Conservation (phyloP, 2,329 filamentous ascomycete species). For the Phialophora macrospora region DNA sequence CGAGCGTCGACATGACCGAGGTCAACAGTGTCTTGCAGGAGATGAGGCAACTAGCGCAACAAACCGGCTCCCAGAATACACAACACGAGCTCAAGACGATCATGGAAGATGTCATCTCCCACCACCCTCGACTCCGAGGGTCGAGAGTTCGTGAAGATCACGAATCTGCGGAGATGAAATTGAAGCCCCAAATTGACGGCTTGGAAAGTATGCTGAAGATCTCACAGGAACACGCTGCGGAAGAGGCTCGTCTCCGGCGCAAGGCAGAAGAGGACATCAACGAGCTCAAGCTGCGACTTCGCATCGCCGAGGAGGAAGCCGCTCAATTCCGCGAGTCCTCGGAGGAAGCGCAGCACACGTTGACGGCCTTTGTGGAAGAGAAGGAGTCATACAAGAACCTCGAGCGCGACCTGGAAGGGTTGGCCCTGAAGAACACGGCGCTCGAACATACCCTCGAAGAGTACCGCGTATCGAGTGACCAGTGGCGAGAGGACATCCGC, state of each 20-base stretch:
- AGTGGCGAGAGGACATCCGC: slow-evolving; percentile 35
- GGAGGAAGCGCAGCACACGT: slow-evolving; percentile 68
- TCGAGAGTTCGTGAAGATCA: slow-evolving; percentile 57
- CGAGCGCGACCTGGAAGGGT: slow-evolving; percentile 57
- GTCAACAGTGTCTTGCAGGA: slow-evolving; percentile 49
- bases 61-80: slow-evolving; percentile 30
- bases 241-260: slow-evolving; percentile 67
- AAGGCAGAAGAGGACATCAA: slow-evolving; percentile 73
- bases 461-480: slow-evolving; percentile 54
- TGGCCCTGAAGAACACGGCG: slow-evolving; percentile 64
- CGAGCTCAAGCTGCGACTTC: slow-evolving; percentile 72
- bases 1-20: slow-evolving; percentile 45
- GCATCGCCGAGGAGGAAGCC: slow-evolving; percentile 65
- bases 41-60: slow-evolving; percentile 39
- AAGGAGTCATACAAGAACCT: slow-evolving; percentile 67
- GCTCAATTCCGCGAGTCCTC: slow-evolving; percentile 54
- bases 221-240: slow-evolving; percentile 67
- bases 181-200: slow-evolving; percentile 65
- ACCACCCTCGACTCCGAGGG: slow-evolving; percentile 59
- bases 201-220: slow-evolving; percentile 70
- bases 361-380: slow-evolving; percentile 70
- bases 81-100: slow-evolving; percentile 64
- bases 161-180: slow-evolving; percentile 55
- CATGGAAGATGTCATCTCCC: slow-evolving; percentile 67
- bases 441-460: slow-evolving; percentile 67